These are phyloP conservation scores for Ocimum tenuiflorum DNA, from an alignment of 257 asterid species.

Conservation along the genomic window DNA sequence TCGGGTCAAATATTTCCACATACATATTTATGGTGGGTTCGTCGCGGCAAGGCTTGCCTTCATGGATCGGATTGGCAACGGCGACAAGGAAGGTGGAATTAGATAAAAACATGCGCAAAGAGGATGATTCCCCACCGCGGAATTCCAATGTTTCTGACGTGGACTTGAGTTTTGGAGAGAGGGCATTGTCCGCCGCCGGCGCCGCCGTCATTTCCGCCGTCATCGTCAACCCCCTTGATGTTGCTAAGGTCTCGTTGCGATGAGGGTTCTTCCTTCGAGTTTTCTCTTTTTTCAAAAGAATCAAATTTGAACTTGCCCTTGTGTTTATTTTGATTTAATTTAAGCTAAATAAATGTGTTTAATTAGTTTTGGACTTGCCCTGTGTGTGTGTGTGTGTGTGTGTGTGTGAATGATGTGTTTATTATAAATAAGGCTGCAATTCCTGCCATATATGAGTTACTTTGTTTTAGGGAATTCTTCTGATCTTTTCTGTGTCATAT, in stretches of 20 bases:
- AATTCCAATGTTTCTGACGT: conserved; percentile 32
- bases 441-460: background rate
- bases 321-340: background rate
- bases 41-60: conserved; percentile 42
- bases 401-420: background rate
- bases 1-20: background rate
- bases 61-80: conserved; percentile 49
- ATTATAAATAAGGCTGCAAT: background rate
- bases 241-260: conserved; percentile 51
- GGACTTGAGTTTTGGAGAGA: conserved; percentile 49
- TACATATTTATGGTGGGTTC: conserved; percentile 41
- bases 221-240: conserved; percentile 85
- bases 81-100: conserved; percentile 37
- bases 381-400: background rate
- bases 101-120: conserved; percentile 29
- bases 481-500: background rate
- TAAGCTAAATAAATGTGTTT: background rate
- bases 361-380: background rate
- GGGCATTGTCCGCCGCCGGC: conserved; percentile 78
- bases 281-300: background rate
- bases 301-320: background rate
- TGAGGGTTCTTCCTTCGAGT: no score
- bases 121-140: conserved; percentile 12
- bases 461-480: background rate
- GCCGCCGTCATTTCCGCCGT: conserved; percentile 73